Evolutionary conservation across 179 eudicot genomes (phyloP).

Genomic region (Beta macrorhiza): DNA sequence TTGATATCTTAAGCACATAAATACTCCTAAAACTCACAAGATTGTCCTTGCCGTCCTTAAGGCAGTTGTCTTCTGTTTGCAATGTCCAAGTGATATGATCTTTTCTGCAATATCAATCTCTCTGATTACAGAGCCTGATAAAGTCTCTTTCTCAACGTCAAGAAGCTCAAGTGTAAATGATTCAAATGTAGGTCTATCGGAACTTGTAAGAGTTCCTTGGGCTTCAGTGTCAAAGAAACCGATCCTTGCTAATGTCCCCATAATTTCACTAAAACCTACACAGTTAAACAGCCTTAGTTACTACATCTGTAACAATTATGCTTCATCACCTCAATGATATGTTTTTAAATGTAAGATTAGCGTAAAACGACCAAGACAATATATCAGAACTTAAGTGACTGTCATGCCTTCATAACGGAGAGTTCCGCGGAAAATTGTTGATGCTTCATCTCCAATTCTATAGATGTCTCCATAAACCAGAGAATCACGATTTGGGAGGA

Average conservation of each 20-base stretch:
- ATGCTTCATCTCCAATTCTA: constrained; percentile 73
- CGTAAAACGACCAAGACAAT: neutral
- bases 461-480: constrained; percentile 81
- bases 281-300: constrained; percentile 10
- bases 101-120: constrained; percentile 60
- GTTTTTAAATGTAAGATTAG: neutral
- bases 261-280: constrained; percentile 81
- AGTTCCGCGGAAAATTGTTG: constrained; percentile 89
- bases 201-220: constrained; percentile 40
- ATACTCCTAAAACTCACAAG: constrained; percentile 41
- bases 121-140: constrained; percentile 24
- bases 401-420: constrained; percentile 83
- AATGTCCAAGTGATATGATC: constrained; percentile 50
- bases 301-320: neutral
- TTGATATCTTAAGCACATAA: neutral
- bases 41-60: constrained; percentile 76
- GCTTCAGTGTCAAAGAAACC: constrained; percentile 68
- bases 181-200: constrained; percentile 56
- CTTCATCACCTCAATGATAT: neutral
- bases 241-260: constrained; percentile 76
- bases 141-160: constrained; percentile 31
- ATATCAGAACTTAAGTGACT: constrained; percentile 4
- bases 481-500: constrained; percentile 91
- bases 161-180: constrained; percentile 61
- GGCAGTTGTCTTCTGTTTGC: constrained; percentile 61